Base-by-base conservation (phyloP, 208 protist species). In the Acanthamoeba triangularis region DNA sequence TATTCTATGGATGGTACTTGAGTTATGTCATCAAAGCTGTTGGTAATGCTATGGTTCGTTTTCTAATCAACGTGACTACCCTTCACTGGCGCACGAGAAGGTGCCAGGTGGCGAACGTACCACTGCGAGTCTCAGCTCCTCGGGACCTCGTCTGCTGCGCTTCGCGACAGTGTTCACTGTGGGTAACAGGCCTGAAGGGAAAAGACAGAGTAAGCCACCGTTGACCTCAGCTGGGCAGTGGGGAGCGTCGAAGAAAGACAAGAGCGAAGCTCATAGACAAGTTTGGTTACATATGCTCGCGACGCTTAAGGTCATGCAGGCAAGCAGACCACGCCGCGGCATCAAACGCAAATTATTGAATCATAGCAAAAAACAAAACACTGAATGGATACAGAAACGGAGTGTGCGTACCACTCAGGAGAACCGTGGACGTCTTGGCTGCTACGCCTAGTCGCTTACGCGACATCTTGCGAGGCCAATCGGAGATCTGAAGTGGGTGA, bases 1-100 rank as follows among this genome's bases (percentile, higher is more conserved):
- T 82, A 82, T 82, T 82, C 74, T 82, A 82, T 82, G 74, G 74
- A 82, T 82, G 74, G 74, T 82, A 82, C 74, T 82, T 82, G 30
- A 82, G 74, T 82, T 82, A 49, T 44, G 74, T 82, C 74, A 52
- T 82, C 74, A 82, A 82, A 44, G 33, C 44, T 82, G 74, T 82
- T 82, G 74, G 74, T 82, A 72, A 30, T 44, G 44, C 74, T 82
- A 82, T 52, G 74, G 33, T 44, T 82, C n/a, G 35, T 52, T 82
- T 44, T 82, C 37, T 82, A 82, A 82, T 82, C 74, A 82, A 28
- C 30, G 74, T 82, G 23, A 82, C 30, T 52, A 30, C 65, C 7
- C 3, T 37, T 61, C 13, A 25, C 65, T 0, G 30, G 28, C 25
- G 65, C 7, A 72, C 10, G 20, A 72, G 25, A 37, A 37, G 74